Evolutionary conservation across 257 asterid species (phyloP), one percentile per base, ranked within the genome.

Genomic region (Gynochthodes officinalis): DNA sequence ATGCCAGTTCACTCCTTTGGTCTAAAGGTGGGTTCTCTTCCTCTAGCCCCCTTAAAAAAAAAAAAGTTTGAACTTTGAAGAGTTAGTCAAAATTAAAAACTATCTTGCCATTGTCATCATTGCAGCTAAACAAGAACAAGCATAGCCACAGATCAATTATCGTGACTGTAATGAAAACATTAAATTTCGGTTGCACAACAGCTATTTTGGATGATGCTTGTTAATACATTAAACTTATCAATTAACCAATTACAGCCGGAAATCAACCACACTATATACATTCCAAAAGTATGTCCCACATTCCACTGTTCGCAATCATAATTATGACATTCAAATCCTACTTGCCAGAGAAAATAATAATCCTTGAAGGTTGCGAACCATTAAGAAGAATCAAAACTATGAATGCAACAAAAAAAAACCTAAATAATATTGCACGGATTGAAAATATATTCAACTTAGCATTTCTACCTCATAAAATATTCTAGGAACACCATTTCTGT

Each of bases 401-500:
- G 21, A 14, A 40, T 35, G 19, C 21, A 23, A 16, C 0, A 1
- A 0, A 7, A 64, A 5, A n/a, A 27, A 46, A 53, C 10, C n/a
- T 0, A 15, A 71, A 39, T n/a, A 18, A 40, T 1, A 39, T 11
- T 25, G 16, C 54, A 3, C 9, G 28, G 27, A 53, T 57, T 30
- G 35, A n/a, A 55, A 21, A 27, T 10, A 55, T 18, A 5, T 30
- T 55, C 59, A 63, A 67, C 6, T 4, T 25, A 58, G 16, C 33
- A 69, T 30, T 13, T 85, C 64, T 43, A 93, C 98, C 97, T 83
- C 6, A 55, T 79, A 74, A 12, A 0, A 0, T 25, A 21, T 68
- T 64, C 21, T 54, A 16, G 57, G 72, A 23, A 76, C 70, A 60
- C 90, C 87, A 75, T 71, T 55, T 52, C 54, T 67, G 25, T 76